Evolutionary conservation across 768 basidiomycete genomes (phyloP).

Genomic region (Porphyrellus cyaneotinctus): DNA sequence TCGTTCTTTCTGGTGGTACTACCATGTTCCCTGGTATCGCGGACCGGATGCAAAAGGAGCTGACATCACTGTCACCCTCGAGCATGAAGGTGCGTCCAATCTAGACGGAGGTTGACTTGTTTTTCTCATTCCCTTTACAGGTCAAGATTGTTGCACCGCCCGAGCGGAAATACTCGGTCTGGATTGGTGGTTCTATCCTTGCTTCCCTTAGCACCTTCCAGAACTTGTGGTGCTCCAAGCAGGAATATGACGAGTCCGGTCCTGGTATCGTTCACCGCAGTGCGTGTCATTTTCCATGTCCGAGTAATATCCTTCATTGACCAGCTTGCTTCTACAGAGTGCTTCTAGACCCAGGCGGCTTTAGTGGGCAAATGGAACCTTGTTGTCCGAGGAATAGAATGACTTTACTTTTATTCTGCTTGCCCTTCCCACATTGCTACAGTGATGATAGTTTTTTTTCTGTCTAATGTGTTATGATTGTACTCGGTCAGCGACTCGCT

Average conservation of each 20-base stretch:
- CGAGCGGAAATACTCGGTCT: conserved; percentile 93
- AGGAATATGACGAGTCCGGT: conserved; percentile 87
- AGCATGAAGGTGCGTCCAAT: conserved; percentile 69
- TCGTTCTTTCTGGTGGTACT: conserved; percentile 70
- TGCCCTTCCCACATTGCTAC: conserved; percentile 13
- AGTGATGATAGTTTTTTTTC: conserved; percentile 11
- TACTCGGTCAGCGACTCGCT: conserved; percentile 4
- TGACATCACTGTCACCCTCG: conserved; percentile 71
- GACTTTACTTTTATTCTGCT: conserved; percentile 14
- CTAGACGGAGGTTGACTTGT: not conserved
- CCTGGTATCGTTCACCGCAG: conserved; percentile 79
- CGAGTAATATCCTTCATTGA: not conserved
- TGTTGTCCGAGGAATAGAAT: conserved; percentile 28
- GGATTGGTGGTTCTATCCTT: conserved; percentile 86
- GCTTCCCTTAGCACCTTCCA: conserved; percentile 95
- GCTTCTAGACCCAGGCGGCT: conserved; percentile 21
- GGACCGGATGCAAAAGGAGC: conserved; percentile 94
- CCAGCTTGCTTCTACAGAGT: conserved; percentile 13
- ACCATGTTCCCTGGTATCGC: conserved; percentile 97
- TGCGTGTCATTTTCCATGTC: conserved; percentile 31
- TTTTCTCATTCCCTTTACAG: conserved; percentile 25
- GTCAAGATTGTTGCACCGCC: conserved; percentile 93
- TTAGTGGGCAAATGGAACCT: conserved; percentile 20
- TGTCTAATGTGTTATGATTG: conserved; percentile 20
- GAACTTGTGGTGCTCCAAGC: conserved; percentile 91